phyloP scores from a whole-genome alignment of 139 green algal genomes.

The Chlorella sorokiniana region DNA sequence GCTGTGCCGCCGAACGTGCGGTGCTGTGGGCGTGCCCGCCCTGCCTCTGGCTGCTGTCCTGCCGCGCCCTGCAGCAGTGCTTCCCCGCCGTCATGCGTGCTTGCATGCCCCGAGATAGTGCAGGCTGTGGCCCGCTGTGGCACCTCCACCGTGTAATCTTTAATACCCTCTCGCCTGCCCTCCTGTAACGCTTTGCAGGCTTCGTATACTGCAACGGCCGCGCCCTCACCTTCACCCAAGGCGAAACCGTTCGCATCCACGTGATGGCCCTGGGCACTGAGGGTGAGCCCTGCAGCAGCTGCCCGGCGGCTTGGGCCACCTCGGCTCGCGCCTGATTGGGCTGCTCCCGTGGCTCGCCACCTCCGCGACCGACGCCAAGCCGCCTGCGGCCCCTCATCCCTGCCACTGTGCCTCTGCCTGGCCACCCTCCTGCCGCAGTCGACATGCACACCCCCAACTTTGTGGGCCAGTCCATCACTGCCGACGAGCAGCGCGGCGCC shows the following conservation, averaged over 20 bases:
- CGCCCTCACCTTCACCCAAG: slow-evolving; percentile 34
- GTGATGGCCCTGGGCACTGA: slow-evolving; percentile 63
- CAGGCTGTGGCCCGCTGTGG: no score
- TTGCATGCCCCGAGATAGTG: no score
- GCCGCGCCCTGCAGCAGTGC: no score
- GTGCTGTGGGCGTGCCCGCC: neutral
- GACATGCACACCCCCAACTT: slow-evolving; percentile 81
- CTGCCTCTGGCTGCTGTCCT: neutral
- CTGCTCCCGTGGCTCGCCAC: neutral
- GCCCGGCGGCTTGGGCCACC: no score
- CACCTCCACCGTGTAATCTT: no score
- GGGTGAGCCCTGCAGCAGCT: no score
- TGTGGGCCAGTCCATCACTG: slow-evolving; percentile 13
- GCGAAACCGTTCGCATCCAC: slow-evolving; percentile 48
- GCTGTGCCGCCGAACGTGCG: no score
- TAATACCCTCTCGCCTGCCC: no score
- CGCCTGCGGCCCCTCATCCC: neutral
- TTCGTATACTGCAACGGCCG: slow-evolving; percentile 67
- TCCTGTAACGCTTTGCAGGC: slow-evolving; percentile 21
- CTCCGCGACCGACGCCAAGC: neutral
- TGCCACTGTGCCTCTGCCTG: no score
- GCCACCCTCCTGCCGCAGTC: neutral
- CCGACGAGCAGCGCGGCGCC: neutral
- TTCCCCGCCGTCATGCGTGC: no score
- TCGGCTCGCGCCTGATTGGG: neutral